phyloP scores from a whole-genome alignment of 768 basidiomycete genomes.

The Mycena belliarum region DNA sequence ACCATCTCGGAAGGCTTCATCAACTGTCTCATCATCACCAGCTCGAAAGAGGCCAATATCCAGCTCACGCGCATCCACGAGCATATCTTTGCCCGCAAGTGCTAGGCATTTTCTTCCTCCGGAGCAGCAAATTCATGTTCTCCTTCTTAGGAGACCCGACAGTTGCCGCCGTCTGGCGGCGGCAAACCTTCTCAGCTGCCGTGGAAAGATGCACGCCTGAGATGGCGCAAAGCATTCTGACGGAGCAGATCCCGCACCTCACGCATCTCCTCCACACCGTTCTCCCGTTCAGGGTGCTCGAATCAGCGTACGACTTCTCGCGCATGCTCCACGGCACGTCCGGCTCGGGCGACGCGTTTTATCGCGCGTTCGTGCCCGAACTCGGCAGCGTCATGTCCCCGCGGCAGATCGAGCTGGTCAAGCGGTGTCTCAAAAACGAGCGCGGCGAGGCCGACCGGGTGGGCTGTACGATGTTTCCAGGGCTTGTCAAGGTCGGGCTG shows the following conservation, averaged over 20 bases:
- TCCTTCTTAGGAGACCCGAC: conserved; percentile 73
- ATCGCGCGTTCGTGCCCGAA: conserved; percentile 85
- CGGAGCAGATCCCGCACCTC: conserved; percentile 71
- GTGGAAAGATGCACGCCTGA: conserved; percentile 76
- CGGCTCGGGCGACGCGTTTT: conserved; percentile 71
- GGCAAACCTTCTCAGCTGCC: conserved; percentile 87
- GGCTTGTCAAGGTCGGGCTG: conserved; percentile 70
- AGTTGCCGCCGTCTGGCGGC: conserved; percentile 88
- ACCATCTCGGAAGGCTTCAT: conserved; percentile 76
- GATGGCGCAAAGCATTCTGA: conserved; percentile 65
- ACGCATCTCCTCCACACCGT: conserved; percentile 50
- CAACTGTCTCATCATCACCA: conserved; percentile 85
- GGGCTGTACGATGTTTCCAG: conserved; percentile 85
- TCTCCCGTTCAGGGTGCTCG: conserved; percentile 55
- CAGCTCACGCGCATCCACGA: conserved; percentile 88
- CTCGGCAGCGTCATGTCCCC: conserved; percentile 74
- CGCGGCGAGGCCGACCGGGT: conserved; percentile 71
- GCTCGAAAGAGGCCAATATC: conserved; percentile 79
- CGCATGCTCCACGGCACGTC: conserved; percentile 81
- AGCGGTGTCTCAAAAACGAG: conserved; percentile 78
- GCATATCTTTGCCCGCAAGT: conserved; percentile 80
- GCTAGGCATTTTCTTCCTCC: not conserved
- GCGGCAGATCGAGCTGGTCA: conserved; percentile 80
- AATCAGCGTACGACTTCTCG: conserved; percentile 76
- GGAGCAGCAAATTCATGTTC: not conserved